phyloP scores from a whole-genome alignment of 148 eudicot species.

The Pouteria glomerata region DNA sequence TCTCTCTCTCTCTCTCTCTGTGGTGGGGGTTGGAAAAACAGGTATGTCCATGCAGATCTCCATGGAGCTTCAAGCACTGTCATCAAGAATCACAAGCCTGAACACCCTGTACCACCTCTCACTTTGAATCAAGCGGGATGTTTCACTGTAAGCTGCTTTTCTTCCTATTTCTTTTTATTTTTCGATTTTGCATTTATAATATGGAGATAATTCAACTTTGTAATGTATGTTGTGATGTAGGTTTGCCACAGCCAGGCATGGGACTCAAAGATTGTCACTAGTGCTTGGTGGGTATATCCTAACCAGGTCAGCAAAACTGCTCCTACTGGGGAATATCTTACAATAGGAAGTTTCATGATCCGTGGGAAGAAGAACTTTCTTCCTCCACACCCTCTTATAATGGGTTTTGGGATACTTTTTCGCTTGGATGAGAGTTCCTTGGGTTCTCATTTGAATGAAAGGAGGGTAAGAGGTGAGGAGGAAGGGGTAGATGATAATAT shows the following conservation, averaged over 20 bases:
- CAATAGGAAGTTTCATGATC: slow-evolving; percentile 97
- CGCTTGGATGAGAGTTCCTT: slow-evolving; percentile 94
- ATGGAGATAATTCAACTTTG: not conserved
- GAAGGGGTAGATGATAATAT: slow-evolving; percentile 51
- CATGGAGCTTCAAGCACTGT: slow-evolving; percentile 99
- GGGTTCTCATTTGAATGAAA: slow-evolving; percentile 95
- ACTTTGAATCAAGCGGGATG: slow-evolving; percentile 95
- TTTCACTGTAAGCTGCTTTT: slow-evolving; percentile 63
- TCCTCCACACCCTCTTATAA: slow-evolving; percentile 92
- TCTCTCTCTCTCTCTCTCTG: no score
- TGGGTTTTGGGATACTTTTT: slow-evolving; percentile 92
- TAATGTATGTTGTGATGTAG: slow-evolving; percentile 30
- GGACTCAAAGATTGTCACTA: slow-evolving; percentile 97
- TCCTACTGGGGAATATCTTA: slow-evolving; percentile 96
- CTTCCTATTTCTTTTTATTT: not conserved
- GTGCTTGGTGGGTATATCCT: slow-evolving; percentile 99
- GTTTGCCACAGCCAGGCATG: slow-evolving; percentile 99
- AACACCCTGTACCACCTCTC: slow-evolving; percentile 81
- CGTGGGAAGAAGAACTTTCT: slow-evolving; percentile 98
- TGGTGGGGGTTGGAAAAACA: slow-evolving; percentile 18
- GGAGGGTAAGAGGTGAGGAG: slow-evolving; percentile 95
- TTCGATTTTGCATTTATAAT: not conserved
- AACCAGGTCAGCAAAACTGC: slow-evolving; percentile 98
- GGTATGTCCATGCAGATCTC: slow-evolving; percentile 98
- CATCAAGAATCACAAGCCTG: slow-evolving; percentile 96